A percentile compares a stretch with the other conserved stretches of the same genome.
These are phyloP conservation scores for Acanthamoeba sp. DNA, from an alignment of 208 protist genomes.

Conservation along the genomic window DNA sequence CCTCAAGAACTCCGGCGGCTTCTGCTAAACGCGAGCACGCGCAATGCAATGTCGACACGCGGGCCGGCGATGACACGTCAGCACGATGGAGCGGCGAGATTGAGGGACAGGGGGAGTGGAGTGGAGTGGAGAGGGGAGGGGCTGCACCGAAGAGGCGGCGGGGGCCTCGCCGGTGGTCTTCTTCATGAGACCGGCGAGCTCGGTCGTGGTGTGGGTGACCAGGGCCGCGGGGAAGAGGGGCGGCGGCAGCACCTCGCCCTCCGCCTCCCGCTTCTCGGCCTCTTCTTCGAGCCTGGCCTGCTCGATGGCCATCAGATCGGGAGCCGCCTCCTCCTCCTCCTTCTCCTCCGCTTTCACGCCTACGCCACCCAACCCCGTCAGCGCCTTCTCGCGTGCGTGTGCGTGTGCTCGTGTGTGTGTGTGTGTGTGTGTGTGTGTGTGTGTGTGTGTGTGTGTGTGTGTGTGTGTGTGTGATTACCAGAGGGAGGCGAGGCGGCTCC, in stretches of 20 bases:
- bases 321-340: neutral
- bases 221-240: neutral
- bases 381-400: too few relatives aligned
- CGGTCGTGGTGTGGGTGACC: slow-evolving; percentile 17
- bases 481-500: neutral
- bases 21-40: neutral
- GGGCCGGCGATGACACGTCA: neutral
- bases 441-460: too few relatives aligned
- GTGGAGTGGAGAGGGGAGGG: neutral
- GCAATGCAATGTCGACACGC: neutral
- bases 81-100: neutral
- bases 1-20: neutral
- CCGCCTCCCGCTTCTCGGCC: neutral
- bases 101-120: neutral
- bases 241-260: neutral
- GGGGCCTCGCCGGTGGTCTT: neutral
- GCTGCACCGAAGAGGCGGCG: neutral
- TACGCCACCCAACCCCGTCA: too few relatives aligned
- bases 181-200: neutral
- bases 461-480: too few relatives aligned
- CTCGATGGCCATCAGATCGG: neutral
- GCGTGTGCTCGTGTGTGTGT: too few relatives aligned
- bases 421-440: too few relatives aligned
- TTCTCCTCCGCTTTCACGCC: neutral
- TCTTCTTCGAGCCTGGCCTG: neutral